Evolutionary conservation across 177 flowering plant genomes (phyloP).

Genomic region (Vitis hybrid): DNA sequence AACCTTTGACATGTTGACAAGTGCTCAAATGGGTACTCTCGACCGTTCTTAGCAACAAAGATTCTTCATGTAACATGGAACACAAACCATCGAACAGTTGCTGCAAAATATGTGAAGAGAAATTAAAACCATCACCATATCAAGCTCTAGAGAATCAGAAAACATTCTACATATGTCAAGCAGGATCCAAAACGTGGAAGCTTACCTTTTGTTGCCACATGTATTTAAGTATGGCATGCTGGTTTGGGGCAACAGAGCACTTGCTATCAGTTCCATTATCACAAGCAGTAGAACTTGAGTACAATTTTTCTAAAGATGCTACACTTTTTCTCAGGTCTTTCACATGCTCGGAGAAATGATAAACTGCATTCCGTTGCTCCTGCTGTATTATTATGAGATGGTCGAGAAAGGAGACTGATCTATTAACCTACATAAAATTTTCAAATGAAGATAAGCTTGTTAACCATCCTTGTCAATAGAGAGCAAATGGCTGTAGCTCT

Average conservation of each 20-base stretch:
- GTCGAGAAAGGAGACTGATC: constrained; percentile 57
- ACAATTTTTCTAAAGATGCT: constrained; percentile 35
- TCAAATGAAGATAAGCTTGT: not conserved
- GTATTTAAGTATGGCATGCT: constrained; percentile 42
- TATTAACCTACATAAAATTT: constrained; percentile 40
- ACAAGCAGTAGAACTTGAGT: constrained; percentile 15
- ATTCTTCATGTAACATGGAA: constrained; percentile 48
- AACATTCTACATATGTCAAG: not conserved
- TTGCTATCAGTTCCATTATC: constrained; percentile 17
- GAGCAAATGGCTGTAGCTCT: no score
- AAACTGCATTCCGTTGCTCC: constrained; percentile 62
- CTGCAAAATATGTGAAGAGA: constrained; percentile 38
- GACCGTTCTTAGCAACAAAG: constrained; percentile 52
- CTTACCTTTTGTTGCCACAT: constrained; percentile 93
- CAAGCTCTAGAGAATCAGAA: not conserved
- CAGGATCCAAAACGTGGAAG: not conserved
- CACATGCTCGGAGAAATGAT: constrained; percentile 47
- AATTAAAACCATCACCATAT: not conserved
- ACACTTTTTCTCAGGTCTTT: constrained; percentile 34
- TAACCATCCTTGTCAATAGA: no score
- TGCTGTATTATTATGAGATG: constrained; percentile 79
- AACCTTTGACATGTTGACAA: constrained; percentile 52
- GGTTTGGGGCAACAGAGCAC: constrained; percentile 35
- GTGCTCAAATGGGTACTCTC: constrained; percentile 46
- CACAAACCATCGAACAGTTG: constrained; percentile 62